Base-by-base conservation (phyloP, 108 stramenopile species). In the Skeletonema grethae region DNA sequence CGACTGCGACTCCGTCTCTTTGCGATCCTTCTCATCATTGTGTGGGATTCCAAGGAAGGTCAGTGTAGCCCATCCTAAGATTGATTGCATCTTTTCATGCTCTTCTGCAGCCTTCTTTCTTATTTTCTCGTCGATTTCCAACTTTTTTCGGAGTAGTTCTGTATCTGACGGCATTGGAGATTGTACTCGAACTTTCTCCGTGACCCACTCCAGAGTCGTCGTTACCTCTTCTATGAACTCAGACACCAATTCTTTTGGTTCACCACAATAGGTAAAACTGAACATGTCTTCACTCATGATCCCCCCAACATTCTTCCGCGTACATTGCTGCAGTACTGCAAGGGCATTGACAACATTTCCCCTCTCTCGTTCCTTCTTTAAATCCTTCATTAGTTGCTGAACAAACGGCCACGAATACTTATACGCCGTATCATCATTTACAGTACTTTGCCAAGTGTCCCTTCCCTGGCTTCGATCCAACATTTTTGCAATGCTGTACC, bases 201-300 rank as follows among this genome's bases (percentile, higher is more conserved):
- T 95, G 22, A 95, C 84, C 91, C 91, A 95, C 25, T 79, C 63
- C 60, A 95, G 31, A 34, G 94, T 95, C 20, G 58, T 81, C 18
- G 69, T 85, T 6, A 93, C 92, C 66, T 94, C 88, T 0, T 85
- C 74, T 8, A 94, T 75, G 66, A 96, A 96, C 35, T 94, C 91
- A 13, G 41, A 67, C 9, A 93, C 94, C 15, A 93, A 72, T 5
- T 58, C 53, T 60, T 93, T 95, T 1, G 94, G 91, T 73, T 90
- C 93, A 56, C 95, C 95, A 2, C 85, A 88, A 67, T 96, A 89
- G 28, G 91, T 90, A 57, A 80, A 91, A 11, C 80, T 73, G 65
- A 95, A 95, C 63, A 92, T 77, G 46, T 94, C 88, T 69, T 88
- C 88, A 56, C 85, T 88, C 95, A 96, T 96, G 41, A 96, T 88